Percentiles rank a stretch among this genome's conserved stretches.
Conservation (phyloP, 2,329 filamentous ascomycete species). For the Botrytis pseudocinerea region DNA sequence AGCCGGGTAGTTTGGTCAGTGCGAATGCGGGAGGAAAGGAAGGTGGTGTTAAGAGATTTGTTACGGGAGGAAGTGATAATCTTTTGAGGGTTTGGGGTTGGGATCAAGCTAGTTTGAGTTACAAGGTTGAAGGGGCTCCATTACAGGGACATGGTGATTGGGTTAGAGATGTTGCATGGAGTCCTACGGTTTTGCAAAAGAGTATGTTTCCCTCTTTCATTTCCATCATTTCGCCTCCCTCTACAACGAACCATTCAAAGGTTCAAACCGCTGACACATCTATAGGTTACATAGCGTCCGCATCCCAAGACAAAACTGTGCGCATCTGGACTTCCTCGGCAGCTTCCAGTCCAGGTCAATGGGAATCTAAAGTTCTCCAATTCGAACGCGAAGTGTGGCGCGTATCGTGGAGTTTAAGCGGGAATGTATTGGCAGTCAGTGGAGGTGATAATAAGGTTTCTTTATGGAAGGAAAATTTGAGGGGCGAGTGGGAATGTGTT, state of each 20-base stretch:
- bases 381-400: constrained; percentile 93
- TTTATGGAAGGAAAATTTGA: constrained; percentile 97
- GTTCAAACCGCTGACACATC: not conserved
- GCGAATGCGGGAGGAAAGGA: constrained; percentile 57
- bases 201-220: constrained; percentile 3
- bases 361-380: constrained; percentile 80
- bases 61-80: constrained; percentile 94
- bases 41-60: constrained; percentile 75
- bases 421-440: constrained; percentile 92
- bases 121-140: constrained; percentile 62
- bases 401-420: constrained; percentile 96
- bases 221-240: not conserved
- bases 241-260: not conserved
- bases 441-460: constrained; percentile 96
- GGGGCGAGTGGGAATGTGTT: constrained; percentile 94
- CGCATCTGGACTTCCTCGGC: constrained; percentile 89
- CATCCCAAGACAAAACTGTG: constrained; percentile 94
- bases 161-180: constrained; percentile 98
- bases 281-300: constrained; percentile 86
- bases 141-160: constrained; percentile 88
- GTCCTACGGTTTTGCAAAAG: constrained; percentile 88
- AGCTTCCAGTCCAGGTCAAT: constrained; percentile 62
- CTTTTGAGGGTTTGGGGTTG: constrained; percentile 90
- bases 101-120: constrained; percentile 61
- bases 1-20: constrained; percentile 78